Conservation (phyloP, 202 grass and related monocot species). For the Eragrostis tef region DNA sequence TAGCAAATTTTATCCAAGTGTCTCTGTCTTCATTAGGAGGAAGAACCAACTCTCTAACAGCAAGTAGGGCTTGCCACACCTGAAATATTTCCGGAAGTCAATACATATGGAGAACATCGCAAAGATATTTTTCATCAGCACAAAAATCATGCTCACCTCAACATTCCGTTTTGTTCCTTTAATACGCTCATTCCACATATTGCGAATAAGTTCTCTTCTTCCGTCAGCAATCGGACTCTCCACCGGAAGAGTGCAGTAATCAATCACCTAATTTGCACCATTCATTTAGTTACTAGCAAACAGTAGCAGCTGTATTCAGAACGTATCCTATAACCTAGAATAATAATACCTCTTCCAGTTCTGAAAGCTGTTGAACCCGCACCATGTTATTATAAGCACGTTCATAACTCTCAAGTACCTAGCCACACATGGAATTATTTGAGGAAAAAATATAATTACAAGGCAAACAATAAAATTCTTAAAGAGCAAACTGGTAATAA, state of each 20-base stretch:
- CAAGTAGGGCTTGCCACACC: constrained; percentile 96
- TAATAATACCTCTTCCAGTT: constrained; percentile 87
- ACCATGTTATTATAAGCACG: constrained; percentile 99
- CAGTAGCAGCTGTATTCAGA: constrained; percentile 24
- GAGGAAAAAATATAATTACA: constrained; percentile 37
- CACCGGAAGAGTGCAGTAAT: constrained; percentile 86
- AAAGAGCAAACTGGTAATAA: constrained; percentile 13
- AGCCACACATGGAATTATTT: constrained; percentile 4
- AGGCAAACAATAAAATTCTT: constrained; percentile 32
- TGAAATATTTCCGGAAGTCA: constrained; percentile 47
- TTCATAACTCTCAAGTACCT: constrained; percentile 99
- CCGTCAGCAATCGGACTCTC: constrained; percentile 78
- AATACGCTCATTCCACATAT: constrained; percentile 99
- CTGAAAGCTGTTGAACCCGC: constrained; percentile 94
- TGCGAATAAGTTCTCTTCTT: constrained; percentile 90
- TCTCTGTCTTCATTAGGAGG: constrained; percentile 95
- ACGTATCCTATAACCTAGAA: constrained; percentile 18
- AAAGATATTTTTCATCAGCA: constrained; percentile 33
- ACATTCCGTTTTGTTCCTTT: constrained; percentile 94
- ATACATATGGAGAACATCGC: constrained; percentile 11
- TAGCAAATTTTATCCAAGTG: constrained; percentile 97
- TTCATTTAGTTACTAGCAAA: constrained; percentile 38
- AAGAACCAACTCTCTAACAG: constrained; percentile 93
- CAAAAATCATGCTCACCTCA: constrained; percentile 66
- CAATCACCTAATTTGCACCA: constrained; percentile 73